Base-by-base conservation (phyloP, 1,284 basidiomycete species). In the Austropuccinia psidii region DNA sequence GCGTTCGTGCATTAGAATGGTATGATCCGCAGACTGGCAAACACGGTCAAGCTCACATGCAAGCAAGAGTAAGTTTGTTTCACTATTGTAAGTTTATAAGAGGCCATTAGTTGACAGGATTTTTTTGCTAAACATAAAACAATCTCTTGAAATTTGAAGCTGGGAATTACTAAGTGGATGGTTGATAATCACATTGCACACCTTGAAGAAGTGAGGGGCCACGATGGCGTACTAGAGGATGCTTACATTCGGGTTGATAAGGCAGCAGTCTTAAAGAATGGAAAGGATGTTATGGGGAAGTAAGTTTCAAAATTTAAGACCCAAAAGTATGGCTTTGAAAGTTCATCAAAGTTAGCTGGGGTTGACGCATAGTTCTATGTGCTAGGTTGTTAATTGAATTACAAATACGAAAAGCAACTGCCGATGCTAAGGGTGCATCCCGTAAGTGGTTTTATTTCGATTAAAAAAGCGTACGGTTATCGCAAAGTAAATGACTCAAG, bases 31-130 rank as follows among this genome's bases (percentile, higher is more conserved):
- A 82, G 33, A 89, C 87, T 8, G 83, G 87, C 80, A 91, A 90
- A 81, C 90, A 92, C 78, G 89, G 90, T 21, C 91, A 93, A 79
- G 91, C 91, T n/a, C 91, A 93, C 79, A 93, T 93, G 90, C 90
- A 55, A 58, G 52, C 66, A 90, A 81, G 90, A 88, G 64, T 86
- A 89, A 29, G 57, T 69, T 29, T 29, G 31, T 61, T 35, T 57
- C 73, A 5, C 27, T 50, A 7, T 73, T 50, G 33, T 27, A 35
- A n/a, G 24, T 64, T 54, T n/a, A 13, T 8, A 35, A 29, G n/a
- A 21, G 15, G 11, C 29, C n/a, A 19, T 41, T 13, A 6, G 17
- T 35, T 15, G 15, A 11, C 39, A 35, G 15, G 7, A 17, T 57
- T 8, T 24, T 19, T 49, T 50, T 55, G 52, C 9, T 55, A 29